These are phyloP conservation scores for Chrysanthemum seticuspe DNA, from an alignment of 129 eudicot genomes.

Conservation along the genomic window DNA sequence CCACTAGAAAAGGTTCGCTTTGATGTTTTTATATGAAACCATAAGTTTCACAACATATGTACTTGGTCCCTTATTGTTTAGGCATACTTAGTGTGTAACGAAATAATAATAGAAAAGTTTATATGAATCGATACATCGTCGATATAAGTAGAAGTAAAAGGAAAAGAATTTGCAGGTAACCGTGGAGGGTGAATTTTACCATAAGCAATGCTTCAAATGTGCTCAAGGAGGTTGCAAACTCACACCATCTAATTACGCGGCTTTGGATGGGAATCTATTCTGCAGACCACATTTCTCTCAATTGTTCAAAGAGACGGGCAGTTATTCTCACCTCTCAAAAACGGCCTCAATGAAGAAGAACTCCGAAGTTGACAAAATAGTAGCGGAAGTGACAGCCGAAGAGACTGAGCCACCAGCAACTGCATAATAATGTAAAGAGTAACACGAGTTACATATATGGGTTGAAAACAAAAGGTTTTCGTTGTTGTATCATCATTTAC, in stretches of 20 bases:
- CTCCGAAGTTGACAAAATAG: conserved; percentile 17
- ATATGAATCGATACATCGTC: not conserved
- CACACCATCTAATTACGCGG: conserved; percentile 70
- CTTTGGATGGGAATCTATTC: conserved; percentile 67
- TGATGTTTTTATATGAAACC: not conserved
- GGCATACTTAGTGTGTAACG: not conserved
- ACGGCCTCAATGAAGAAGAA: conserved; percentile 46
- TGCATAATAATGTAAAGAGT: not conserved
- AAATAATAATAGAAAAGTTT: not conserved
- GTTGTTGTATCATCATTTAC: conserved; percentile 4
- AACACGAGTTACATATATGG: not conserved
- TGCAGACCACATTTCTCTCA: conserved; percentile 88
- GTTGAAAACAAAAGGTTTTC: not conserved
- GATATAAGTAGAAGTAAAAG: not conserved
- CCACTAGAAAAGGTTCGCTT: conserved; percentile 80
- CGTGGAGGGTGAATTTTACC: conserved; percentile 78
- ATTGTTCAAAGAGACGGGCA: conserved; percentile 71
- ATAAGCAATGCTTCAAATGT: conserved; percentile 76
- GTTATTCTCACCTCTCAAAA: conserved; percentile 55
- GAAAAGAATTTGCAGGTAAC: conserved; percentile 47
- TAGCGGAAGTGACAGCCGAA: conserved; percentile 13
- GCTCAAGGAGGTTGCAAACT: conserved; percentile 78
- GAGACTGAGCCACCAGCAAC: conserved; percentile 13
- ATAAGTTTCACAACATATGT: conserved; percentile 6
- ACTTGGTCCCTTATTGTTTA: not conserved